phyloP scores from a whole-genome alignment of 768 basidiomycete species.

The Boletus fagicola region DNA sequence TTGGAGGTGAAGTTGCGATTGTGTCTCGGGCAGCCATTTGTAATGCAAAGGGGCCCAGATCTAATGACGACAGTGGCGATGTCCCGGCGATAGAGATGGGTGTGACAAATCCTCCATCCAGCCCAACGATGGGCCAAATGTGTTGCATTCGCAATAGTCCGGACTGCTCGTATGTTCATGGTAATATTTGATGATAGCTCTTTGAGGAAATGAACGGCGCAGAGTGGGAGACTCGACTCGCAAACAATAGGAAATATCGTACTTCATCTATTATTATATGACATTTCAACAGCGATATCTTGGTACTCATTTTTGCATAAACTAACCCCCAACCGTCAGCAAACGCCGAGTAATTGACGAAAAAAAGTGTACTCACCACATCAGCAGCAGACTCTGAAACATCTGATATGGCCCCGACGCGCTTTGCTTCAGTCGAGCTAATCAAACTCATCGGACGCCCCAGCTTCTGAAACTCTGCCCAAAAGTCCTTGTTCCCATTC shows the following conservation, averaged over 20 bases:
- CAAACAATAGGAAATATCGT: background rate
- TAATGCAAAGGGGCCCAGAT: conserved; percentile 2
- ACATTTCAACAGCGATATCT: background rate
- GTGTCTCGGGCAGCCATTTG: background rate
- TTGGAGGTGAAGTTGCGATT: background rate
- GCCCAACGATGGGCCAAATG: background rate
- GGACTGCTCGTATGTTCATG: background rate
- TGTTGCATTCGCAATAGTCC: background rate
- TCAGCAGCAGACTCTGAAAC: conserved; percentile 54
- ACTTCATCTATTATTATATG: background rate
- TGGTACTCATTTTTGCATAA: conserved; percentile 20
- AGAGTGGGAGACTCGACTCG: background rate
- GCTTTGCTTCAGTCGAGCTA: conserved; percentile 55
- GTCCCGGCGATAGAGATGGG: background rate
- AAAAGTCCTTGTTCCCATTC: conserved; percentile 67
- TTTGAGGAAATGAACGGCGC: background rate
- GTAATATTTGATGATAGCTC: background rate
- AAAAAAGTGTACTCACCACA: conserved; percentile 41
- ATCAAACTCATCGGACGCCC: conserved; percentile 63
- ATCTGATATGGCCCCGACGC: conserved; percentile 54
- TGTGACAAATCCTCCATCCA: background rate
- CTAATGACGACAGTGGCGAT: conserved; percentile 14
- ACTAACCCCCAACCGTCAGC: conserved; percentile 14
- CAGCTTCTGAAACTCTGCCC: conserved; percentile 51
- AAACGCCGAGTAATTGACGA: background rate